Conservation (phyloP, 495 filamentous ascomycete genomes). For the Lasiosphaeria miniovina region DNA sequence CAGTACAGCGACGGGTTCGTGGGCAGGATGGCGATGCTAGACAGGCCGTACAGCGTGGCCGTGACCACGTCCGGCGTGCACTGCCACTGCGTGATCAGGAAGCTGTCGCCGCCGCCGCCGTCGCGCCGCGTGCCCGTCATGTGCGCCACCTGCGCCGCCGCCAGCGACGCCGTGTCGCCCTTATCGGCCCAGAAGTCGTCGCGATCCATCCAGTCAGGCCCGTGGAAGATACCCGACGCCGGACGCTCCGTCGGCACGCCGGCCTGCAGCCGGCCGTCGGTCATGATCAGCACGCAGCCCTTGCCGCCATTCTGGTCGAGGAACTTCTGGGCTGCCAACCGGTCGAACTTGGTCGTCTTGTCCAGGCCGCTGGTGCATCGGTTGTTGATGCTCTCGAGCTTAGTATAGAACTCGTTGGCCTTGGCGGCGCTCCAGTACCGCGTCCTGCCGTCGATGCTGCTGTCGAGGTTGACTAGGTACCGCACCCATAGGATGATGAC, state of each 20-base stretch:
- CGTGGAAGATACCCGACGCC: background rate
- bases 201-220: background rate
- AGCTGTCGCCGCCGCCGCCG: background rate
- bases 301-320: constrained; percentile 14
- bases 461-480: constrained; percentile 4
- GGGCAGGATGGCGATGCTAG: background rate
- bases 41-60: background rate
- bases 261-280: background rate
- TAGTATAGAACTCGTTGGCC: constrained; percentile 4
- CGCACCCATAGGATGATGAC: constrained; percentile 11
- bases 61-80: constrained; percentile 4
- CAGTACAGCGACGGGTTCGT: constrained; percentile 17
- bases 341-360: background rate
- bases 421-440: constrained; percentile 10
- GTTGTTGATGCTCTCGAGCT: constrained; percentile 13
- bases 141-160: too few species aligned
- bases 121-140: background rate
- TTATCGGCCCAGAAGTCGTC: too few species aligned
- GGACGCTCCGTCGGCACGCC: too few species aligned
- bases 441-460: background rate
- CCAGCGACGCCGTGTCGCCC: too few species aligned
- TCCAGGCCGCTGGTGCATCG: constrained; percentile 6
- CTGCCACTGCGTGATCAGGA: constrained; percentile 17
- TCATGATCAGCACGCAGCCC: constrained; percentile 18
- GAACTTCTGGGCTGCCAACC: background rate